Evolutionary conservation across 73 alveolate species (phyloP), one percentile per base, ranked within the genome.

Genomic region (Stentor roeselii): DNA sequence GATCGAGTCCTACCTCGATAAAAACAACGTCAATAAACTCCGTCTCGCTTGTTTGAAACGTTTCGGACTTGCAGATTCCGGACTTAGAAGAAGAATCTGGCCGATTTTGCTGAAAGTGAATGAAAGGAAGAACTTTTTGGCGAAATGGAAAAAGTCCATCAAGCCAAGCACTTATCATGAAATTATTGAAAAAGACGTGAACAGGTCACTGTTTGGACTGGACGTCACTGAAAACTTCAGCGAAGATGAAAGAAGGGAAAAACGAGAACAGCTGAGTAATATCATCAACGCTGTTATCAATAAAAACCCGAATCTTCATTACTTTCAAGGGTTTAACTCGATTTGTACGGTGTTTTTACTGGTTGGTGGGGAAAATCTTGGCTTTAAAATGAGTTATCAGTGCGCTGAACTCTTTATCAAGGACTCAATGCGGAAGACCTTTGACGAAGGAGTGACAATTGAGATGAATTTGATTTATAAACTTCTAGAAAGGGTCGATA

Each of bases 361-460:
- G 2, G 80, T 67, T 1, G 80, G 80, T 67, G 80, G 2, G 1
- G 41, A 67, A 40, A 40, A 67, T 34, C 34, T 67, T 27, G 80
- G 80, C 42, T 67, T 67, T 34, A 67, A 67, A 67, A 67, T 67
- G 80, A 67, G 80, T 32, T 67, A 67, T 67, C 80, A 67, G 34
- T 67, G 80, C 34, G 80, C 80, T 21, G 41, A 67, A 32, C 80
- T 67, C 80, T 67, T 67, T 2, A 32, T 67, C 1, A 67, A 32
- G 2, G 80, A 67, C 41, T 67, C 80, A 1, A 21, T 67, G 80
- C n/a, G 80, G 41, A 67, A 67, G 34, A 67, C 42, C 37, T 67
- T 67, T 67, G 80, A 67, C 37, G 80, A 67, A 2, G 80, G 41
- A 27, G 41, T 67, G 14, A 21, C 37, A 1, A 15, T 32, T 30